phyloP scores from a whole-genome alignment of 805 yeast genomes.

The Metschnikowia gelsemii region DNA sequence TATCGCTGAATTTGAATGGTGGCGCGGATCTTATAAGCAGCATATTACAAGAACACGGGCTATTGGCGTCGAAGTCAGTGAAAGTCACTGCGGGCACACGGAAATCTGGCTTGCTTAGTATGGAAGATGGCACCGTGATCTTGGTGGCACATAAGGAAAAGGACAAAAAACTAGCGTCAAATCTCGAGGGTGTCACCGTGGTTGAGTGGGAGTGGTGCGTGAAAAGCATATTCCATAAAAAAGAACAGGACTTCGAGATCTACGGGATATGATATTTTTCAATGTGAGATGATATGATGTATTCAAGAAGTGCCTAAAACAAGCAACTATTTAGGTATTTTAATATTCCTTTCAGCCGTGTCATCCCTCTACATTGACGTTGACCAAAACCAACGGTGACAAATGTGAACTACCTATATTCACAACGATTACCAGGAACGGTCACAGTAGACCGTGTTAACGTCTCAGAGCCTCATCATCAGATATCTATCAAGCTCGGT shows the following conservation, averaged over 20 bases:
- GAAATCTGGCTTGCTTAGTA: constrained; percentile 18
- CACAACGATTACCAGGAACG: too few species aligned
- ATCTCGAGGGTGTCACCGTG: constrained; percentile 28
- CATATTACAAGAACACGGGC: constrained; percentile 64
- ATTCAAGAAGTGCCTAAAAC: too few species aligned
- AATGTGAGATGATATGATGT: too few species aligned
- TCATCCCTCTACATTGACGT: not conserved
- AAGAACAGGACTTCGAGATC: constrained; percentile 6
- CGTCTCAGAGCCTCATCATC: too few species aligned
- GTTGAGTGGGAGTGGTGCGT: constrained; percentile 70
- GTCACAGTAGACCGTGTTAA: not conserved
- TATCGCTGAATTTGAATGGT: constrained; percentile 60
- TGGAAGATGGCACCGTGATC: constrained; percentile 20
- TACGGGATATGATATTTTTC: not conserved
- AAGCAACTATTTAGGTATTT: too few species aligned
- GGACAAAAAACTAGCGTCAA: constrained; percentile 26
- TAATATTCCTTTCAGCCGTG: not conserved
- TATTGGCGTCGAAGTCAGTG: constrained; percentile 25
- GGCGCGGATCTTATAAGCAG: constrained; percentile 55
- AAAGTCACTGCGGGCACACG: constrained; percentile 21
- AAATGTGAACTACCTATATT: too few species aligned
- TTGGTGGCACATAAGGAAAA: constrained; percentile 35
- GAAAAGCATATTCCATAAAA: constrained; percentile 46
- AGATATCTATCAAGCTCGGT: constrained; percentile 49
- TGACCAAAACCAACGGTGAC: not conserved